Conservation (phyloP, 805 yeast genomes). For the Wickerhamiella parazyma region DNA sequence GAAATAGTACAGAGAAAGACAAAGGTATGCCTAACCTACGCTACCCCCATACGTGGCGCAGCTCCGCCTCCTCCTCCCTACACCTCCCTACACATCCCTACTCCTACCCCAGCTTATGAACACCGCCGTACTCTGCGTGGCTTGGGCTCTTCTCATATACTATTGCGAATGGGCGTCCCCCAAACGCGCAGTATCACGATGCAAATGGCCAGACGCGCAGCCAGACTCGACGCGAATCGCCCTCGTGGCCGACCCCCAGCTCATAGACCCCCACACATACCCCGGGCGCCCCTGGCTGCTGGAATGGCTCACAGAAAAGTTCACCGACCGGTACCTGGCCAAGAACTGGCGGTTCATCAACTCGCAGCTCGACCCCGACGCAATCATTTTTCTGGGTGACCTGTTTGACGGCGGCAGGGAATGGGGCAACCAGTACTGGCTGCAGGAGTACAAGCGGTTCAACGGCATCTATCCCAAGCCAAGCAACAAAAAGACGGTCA, state of each 20-base stretch:
- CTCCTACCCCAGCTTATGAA: too few species aligned
- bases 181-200: constrained; percentile 31
- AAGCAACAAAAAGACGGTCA: constrained; percentile 31
- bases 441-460: constrained; percentile 56
- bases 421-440: constrained; percentile 61
- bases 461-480: constrained; percentile 48
- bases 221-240: constrained; percentile 28
- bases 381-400: constrained; percentile 75
- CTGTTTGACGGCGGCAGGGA: constrained; percentile 89
- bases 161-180: constrained; percentile 44
- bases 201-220: constrained; percentile 39
- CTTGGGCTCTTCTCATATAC: constrained; percentile 36
- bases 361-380: constrained; percentile 51
- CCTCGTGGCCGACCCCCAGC: constrained; percentile 85
- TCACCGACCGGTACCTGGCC: constrained; percentile 68
- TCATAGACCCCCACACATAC: constrained; percentile 79
- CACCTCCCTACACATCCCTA: neutral
- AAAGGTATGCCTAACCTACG: too few species aligned
- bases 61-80: too few species aligned
- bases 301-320: constrained; percentile 40
- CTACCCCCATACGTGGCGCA: too few species aligned
- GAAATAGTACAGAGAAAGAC: too few species aligned
- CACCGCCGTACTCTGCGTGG: constrained; percentile 9
- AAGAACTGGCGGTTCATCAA: constrained; percentile 57
- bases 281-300: constrained; percentile 47